Evolutionary conservation across 2,329 filamentous ascomycete species (phyloP).

Genomic region (Zymoseptoria pseudotritici): DNA sequence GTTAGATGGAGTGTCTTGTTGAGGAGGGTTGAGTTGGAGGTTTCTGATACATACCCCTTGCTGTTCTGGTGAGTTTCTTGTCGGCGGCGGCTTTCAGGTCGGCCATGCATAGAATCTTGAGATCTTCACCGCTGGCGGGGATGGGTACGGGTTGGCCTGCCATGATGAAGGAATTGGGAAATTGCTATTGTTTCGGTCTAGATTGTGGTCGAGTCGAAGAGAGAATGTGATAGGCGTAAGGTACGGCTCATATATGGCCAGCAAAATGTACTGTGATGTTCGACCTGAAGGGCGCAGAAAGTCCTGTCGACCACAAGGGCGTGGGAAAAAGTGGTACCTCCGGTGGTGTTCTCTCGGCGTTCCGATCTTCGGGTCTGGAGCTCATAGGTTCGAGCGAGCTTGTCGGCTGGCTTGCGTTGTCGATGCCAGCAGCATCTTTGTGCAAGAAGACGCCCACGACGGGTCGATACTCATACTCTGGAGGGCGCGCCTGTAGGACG

Average conservation of each 20-base stretch:
- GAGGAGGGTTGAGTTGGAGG: background rate
- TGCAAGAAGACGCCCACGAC: no score
- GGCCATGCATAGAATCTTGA: constrained; percentile 19
- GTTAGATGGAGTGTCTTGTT: background rate
- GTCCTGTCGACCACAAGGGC: no score
- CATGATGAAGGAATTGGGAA: constrained; percentile 1
- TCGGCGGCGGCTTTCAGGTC: constrained; percentile 17
- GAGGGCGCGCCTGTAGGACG: no score
- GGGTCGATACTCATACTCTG: no score
- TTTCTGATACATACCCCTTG: constrained; percentile 7
- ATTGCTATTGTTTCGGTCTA: background rate
- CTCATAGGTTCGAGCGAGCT: background rate
- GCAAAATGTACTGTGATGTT: no score
- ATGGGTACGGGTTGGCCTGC: constrained; percentile 16
- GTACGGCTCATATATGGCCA: background rate
- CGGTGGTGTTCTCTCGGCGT: background rate
- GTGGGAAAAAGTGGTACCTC: background rate
- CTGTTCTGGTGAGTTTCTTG: constrained; percentile 11
- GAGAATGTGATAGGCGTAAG: background rate
- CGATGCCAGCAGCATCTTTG: no score
- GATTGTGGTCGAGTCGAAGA: background rate
- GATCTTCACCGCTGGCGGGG: constrained; percentile 2
- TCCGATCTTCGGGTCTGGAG: background rate
- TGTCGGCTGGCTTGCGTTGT: no score
- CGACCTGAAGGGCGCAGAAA: no score